Percentiles rank a stretch among this genome's conserved stretches.
These are phyloP conservation scores for Neofusicoccum cordaticola DNA, from an alignment of 2,329 filamentous ascomycete species.

Conservation along the genomic window DNA sequence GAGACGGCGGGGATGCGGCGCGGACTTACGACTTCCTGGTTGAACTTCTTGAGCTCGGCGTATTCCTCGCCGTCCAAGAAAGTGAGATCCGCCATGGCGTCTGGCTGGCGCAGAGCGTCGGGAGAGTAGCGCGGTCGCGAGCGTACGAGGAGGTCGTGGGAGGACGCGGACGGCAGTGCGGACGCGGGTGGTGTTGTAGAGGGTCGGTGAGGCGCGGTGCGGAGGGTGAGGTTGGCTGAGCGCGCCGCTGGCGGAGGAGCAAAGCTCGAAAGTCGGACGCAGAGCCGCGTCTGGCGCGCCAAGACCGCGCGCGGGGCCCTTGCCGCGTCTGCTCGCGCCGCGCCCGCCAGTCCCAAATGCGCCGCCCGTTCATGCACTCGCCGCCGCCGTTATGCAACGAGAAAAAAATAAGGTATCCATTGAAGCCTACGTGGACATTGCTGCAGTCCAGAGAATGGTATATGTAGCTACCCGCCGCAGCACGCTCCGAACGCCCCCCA, in stretches of 20 bases:
- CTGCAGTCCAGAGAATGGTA: constrained; percentile 11
- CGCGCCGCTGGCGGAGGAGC: neutral
- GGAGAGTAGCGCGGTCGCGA: neutral
- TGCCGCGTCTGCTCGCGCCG: neutral
- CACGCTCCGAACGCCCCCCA: constrained; percentile 2
- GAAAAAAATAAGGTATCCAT: constrained; percentile 1
- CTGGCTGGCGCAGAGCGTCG: neutral
- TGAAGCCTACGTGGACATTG: constrained; percentile 12
- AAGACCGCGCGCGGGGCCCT: neutral
- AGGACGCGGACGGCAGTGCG: neutral
- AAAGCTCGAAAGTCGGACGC: neutral
- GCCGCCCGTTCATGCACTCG: neutral
- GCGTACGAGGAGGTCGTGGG: neutral
- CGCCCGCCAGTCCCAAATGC: no score
- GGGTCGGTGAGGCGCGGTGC: neutral
- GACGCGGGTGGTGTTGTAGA: neutral
- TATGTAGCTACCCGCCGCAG: constrained; percentile 10
- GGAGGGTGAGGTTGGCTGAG: neutral
- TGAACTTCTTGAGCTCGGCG: constrained; percentile 75
- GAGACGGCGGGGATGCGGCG: neutral
- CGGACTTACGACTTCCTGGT: constrained; percentile 69
- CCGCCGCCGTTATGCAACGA: neutral
- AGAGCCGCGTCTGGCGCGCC: neutral
- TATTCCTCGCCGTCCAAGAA: constrained; percentile 80
- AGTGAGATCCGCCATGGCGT: constrained; percentile 18